Base-by-base conservation (phyloP, 2,329 filamentous ascomycete species). In the Fusarium haematococcum region DNA sequence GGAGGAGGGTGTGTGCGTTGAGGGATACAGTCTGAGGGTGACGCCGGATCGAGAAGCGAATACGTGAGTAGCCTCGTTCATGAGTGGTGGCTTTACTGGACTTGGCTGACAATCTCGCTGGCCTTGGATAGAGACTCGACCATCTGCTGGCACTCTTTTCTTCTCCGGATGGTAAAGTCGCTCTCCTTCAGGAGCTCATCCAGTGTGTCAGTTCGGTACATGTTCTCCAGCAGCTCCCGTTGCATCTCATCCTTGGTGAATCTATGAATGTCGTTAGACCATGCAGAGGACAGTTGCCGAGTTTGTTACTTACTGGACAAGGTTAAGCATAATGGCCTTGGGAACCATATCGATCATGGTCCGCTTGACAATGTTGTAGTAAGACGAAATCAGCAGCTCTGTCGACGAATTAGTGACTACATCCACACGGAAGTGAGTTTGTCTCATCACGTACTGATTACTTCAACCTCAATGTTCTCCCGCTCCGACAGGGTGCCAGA, bases 331-430 rank as follows among this genome's bases (percentile, higher is more conserved):
- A 82, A 99, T 97, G 45, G 97, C 97, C 87, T 99, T 99, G 77
- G 97, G 97, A 7, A 99, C 97, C 97, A 99, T 99, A 81, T 99
- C 97, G 76, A 98, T 98, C 95, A 99, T 97, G 70, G 97, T 99
- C 77, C 97, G 90, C 87, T 95, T 95, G 76, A 98, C 95, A 81
- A 99, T 99, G 85, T 98, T 98, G 86, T 94, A 99, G 88, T 99
- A 99, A 1, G 95, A 98, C 66, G 92, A 93, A 81, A 99, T 99
- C 68, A 99, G 89, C 74, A 99, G 91, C 86, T 99, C 94, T 97
- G 80, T 37, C 5, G 11, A 52, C 33, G 5, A 41, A 73, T 78
- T 71, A 80, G 67, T 33, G 41, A 60, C 23, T 14, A 16, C 6
- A n/a, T 5, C 23, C 20, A 33, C 6, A 7, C 2, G 16, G 45